Percentiles rank a stretch among this genome's conserved stretches.
Conservation (phyloP, 768 basidiomycete genomes). For the Pleurotus tuber-regium region DNA sequence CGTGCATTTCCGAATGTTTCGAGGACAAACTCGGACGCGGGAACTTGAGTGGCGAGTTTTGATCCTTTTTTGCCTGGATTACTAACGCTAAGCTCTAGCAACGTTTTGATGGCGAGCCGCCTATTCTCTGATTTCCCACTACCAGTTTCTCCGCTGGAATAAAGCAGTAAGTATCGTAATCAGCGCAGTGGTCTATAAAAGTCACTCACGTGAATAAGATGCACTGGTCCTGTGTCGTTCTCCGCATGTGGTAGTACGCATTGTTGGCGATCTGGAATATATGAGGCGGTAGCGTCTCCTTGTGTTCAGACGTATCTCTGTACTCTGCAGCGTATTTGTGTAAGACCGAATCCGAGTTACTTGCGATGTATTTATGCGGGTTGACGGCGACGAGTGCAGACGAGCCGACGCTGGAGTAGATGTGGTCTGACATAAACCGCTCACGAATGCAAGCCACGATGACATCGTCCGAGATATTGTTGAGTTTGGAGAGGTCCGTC, state of each 20-base stretch:
- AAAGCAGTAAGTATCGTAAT: conserved; percentile 2
- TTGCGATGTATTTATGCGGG: conserved; percentile 85
- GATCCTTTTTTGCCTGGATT: conserved; percentile 92
- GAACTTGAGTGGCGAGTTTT: conserved; percentile 83
- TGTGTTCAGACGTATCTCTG: conserved; percentile 66
- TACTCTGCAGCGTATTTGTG: conserved; percentile 88
- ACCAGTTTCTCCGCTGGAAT: conserved; percentile 80
- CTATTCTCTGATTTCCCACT: conserved; percentile 94
- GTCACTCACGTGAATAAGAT: conserved; percentile 75
- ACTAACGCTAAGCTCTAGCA: conserved; percentile 88
- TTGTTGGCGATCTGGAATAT: conserved; percentile 90
- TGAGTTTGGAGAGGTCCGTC: conserved; percentile 65
- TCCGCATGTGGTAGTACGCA: conserved; percentile 93
- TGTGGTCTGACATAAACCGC: conserved; percentile 79
- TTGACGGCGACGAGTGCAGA: conserved; percentile 83
- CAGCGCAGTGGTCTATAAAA: conserved; percentile 1
- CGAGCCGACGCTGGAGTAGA: conserved; percentile 75
- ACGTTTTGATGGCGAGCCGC: conserved; percentile 84
- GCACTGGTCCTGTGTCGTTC: conserved; percentile 92
- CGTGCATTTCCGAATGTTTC: conserved; percentile 94
- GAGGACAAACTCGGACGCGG: conserved; percentile 92
- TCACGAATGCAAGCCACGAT: conserved; percentile 84
- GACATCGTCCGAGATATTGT: conserved; percentile 75
- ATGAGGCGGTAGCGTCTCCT: conserved; percentile 71
- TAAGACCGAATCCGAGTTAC: conserved; percentile 80